Conservation (phyloP, 176 grass and related monocot genomes). For the Chloris gayana region DNA sequence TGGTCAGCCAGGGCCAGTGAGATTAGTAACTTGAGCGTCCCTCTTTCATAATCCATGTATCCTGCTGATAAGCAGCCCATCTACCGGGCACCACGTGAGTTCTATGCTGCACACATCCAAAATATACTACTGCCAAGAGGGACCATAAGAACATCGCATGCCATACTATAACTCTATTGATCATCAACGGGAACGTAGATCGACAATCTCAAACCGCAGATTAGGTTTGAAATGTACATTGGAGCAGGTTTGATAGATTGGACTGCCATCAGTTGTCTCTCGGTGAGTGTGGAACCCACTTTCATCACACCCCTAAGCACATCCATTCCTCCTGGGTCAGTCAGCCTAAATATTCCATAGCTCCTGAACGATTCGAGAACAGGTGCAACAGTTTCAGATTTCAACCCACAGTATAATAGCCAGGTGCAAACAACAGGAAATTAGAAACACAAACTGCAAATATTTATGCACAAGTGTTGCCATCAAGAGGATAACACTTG, state of each 20-base stretch:
- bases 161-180: not conserved
- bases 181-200: constrained; percentile 66
- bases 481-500: constrained; percentile 35
- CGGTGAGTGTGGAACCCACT: constrained; percentile 77
- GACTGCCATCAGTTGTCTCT: constrained; percentile 50
- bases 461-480: not conserved
- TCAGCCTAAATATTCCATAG: constrained; percentile 90
- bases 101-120: not conserved
- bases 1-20: no score
- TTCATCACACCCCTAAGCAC: constrained; percentile 70
- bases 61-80: not conserved
- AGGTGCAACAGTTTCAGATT: constrained; percentile 28
- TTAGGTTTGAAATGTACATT: constrained; percentile 81
- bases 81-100: not conserved
- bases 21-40: not conserved
- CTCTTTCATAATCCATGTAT: not conserved
- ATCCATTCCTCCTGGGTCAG: constrained; percentile 76
- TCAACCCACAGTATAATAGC: not conserved
- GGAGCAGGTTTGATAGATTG: constrained; percentile 73
- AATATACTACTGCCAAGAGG: not conserved
- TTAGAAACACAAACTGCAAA: not conserved
- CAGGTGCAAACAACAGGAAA: not conserved
- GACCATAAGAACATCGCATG: not conserved
- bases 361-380: constrained; percentile 55
- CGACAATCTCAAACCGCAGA: constrained; percentile 91